Base-by-base conservation (phyloP, 192 early-diverging fungal genomes). In the Thoreauomyces humboldtii region DNA sequence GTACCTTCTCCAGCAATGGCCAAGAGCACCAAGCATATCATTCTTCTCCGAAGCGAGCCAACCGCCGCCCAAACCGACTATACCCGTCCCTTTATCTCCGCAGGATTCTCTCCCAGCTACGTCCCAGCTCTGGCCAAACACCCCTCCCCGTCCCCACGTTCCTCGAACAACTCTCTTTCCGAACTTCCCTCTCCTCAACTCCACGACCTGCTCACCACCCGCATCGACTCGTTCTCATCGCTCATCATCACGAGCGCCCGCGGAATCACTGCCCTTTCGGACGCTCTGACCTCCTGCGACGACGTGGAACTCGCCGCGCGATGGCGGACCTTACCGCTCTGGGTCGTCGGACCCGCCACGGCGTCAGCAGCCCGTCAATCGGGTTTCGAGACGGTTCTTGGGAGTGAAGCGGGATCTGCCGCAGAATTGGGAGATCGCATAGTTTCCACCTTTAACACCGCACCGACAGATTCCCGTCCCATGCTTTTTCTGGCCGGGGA, bases 401-500 rank as follows among this genome's bases (percentile, higher is more conserved):
- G 44, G 17, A 44, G 73, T 9, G 6, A 14, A 6, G 51, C 75
- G 14, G 81, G 79, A 2, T 72, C 24, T 36, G 82, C 83, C 0
- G 65, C 70, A 25, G 48, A 9, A 15, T 64, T 85, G 0, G 66
- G 72, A 27, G 45, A 59, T 12, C 29, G 61, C 1, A 79, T 85
- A 19, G 36, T 72, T 11, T 17, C 50, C 32, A 27, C 15, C 15
- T 28, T 77, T 28, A n/a, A n/a, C n/a, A n/a, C n/a, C n/a, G n/a
- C n/a, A n/a, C n/a, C n/a, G n/a, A n/a, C n/a, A n/a, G n/a, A n/a
- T n/a, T n/a, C n/a, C n/a, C n/a, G n/a, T n/a, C n/a, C n/a, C n/a
- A n/a, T n/a, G n/a, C 57, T 85, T 41, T 83, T 85, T 52, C 65
- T 85, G 21, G 68, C 73, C 2, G 83, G 83, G 22, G 81, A 83